Evolutionary conservation across 768 basidiomycete genomes (phyloP).

Genomic region (Tremella mesenterica): DNA sequence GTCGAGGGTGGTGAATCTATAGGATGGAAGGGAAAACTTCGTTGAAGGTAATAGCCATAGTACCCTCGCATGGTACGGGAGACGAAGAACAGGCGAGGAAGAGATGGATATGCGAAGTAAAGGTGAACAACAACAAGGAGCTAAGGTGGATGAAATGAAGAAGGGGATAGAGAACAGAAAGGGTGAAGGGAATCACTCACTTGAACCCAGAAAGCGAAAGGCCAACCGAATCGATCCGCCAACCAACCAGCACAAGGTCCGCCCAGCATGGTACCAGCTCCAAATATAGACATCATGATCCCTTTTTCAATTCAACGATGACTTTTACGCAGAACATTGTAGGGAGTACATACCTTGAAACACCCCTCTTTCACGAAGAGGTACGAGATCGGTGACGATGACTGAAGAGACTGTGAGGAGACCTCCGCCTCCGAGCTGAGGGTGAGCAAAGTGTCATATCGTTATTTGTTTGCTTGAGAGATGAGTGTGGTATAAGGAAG

Average conservation of each 20-base stretch:
- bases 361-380: slow-evolving; percentile 36
- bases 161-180: neutral
- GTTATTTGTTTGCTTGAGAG: neutral
- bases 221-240: slow-evolving; percentile 41
- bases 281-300: slow-evolving; percentile 43
- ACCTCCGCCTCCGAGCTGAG: slow-evolving; percentile 39
- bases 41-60: too few species aligned
- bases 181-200: slow-evolving; percentile 12
- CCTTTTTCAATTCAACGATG: slow-evolving; percentile 13
- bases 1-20: too few species aligned
- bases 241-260: slow-evolving; percentile 40
- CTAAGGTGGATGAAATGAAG: too few species aligned
- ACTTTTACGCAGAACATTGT: neutral
- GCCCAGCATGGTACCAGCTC: slow-evolving; percentile 38
- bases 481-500: neutral
- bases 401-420: slow-evolving; percentile 41
- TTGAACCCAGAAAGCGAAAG: slow-evolving; percentile 37
- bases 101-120: too few species aligned
- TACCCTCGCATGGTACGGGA: too few species aligned
- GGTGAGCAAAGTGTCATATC: neutral
- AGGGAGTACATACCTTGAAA: slow-evolving; percentile 34
- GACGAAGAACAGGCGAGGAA: too few species aligned
- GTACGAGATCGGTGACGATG: slow-evolving; percentile 41
- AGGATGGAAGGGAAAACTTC: too few species aligned
- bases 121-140: too few species aligned